Conservation (phyloP, 257 asterid species). For the Forsythia suspensa region DNA sequence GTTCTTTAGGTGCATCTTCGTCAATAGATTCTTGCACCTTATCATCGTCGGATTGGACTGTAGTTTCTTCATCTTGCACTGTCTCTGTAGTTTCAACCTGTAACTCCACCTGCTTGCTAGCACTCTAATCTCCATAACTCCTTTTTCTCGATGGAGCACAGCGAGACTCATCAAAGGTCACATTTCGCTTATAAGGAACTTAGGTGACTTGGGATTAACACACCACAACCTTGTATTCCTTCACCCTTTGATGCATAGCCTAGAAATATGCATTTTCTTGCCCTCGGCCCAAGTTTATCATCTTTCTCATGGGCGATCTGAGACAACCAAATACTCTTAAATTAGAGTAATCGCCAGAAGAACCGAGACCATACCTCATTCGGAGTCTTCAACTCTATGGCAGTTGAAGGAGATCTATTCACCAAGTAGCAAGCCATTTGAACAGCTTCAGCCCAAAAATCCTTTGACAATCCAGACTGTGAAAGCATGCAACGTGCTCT, state of each 20-base stretch:
- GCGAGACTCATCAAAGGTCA: no score
- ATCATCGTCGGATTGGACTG: no score
- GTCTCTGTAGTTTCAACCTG: no score
- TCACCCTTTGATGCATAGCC: background rate
- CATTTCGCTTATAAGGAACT: no score
- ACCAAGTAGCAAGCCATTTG: background rate
- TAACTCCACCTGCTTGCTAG: background rate
- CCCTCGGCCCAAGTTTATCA: background rate
- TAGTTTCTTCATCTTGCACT: no score
- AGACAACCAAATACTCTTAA: background rate
- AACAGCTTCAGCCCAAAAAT: background rate
- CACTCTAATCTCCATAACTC: background rate
- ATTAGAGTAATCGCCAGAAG: background rate
- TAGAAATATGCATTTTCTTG: constrained; percentile 5
- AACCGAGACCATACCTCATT: no score
- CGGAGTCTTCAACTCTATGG: background rate
- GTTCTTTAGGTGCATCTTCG: no score
- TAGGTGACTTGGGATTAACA: background rate
- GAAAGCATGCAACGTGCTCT: background rate
- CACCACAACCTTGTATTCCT: background rate
- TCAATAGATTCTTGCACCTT: no score
- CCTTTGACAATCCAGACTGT: background rate
- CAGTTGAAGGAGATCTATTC: background rate
- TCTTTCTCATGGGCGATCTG: background rate
- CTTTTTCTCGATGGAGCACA: background rate